Base-by-base conservation (phyloP, 768 basidiomycete species). In the Agrocybe chaxingu region DNA sequence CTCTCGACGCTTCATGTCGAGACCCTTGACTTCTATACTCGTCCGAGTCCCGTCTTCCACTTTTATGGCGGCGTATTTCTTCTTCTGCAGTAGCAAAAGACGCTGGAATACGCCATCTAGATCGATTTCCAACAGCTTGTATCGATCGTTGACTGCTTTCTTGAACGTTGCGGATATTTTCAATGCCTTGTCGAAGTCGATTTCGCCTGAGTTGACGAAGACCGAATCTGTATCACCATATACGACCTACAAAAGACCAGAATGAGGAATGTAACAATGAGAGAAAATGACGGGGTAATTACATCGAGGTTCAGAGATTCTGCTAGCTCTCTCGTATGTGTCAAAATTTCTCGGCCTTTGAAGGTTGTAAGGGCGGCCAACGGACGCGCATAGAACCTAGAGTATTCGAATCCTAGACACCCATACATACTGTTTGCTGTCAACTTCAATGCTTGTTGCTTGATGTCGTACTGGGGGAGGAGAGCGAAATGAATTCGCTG, bases 381-480 rank as follows among this genome's bases (percentile, higher is more conserved):
- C 0, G 95, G 93, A 38, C 92, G 81, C 16, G 97, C 97, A 57
- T 94, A 98, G 75, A 98, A 98, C 44, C 97, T 76, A 8, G 97
- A 98, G 59, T 93, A 89, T 62, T 95, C 93, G 64, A 98, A 98
- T 42, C 97, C 97, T 16, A 99, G 85, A 75, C 97, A 99, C 12
- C 97, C 97, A 67, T 99, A 99, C 97, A 98, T 99, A 76, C 92
- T 95, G 73, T 99, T 98, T 43, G 97, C 97, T 3, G 97, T 99
- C 32, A 98, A 83, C 71, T 98, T 98, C 44, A 98, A 75, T 1
- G 97, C 97, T 67, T 91, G 86, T 59, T 99, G 97, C 64, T 93
- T 94, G 72, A 98, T 97, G 61, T 99, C 94, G 62, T 87, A 98
- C 91, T 98, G 61, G 30, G 34, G 16, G 38, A 32, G 18, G 8